These are phyloP conservation scores for Yarrowia galli DNA, from an alignment of 1,139 yeast species.

Conservation along the genomic window DNA sequence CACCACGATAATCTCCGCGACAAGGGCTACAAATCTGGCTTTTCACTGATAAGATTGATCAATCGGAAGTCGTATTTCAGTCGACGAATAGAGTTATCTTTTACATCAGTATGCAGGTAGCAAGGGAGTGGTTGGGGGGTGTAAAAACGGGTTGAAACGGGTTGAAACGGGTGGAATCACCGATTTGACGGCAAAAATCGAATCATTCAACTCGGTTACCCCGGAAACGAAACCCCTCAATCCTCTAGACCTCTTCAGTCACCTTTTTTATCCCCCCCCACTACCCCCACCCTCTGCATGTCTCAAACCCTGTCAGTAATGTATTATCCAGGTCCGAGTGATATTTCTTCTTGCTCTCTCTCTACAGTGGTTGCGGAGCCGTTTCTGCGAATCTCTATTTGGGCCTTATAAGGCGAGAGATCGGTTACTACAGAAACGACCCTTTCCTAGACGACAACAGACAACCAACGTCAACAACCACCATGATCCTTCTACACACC, in stretches of 20 bases:
- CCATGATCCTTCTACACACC: neutral
- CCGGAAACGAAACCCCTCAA: no score
- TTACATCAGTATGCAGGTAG: neutral
- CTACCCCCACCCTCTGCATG: neutral
- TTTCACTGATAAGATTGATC: neutral
- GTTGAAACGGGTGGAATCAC: no score
- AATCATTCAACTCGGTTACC: no score
- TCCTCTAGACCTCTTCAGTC: no score
- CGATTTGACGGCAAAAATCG: no score
- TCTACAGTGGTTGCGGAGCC: neutral
- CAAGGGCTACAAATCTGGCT: neutral
- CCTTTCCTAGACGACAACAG: no score
- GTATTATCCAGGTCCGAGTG: no score
- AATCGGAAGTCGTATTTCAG: neutral
- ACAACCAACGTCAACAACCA: neutral
- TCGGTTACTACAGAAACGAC: no score
- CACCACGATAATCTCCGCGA: neutral
- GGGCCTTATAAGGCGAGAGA: slow-evolving; percentile 8
- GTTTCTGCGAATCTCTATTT: neutral
- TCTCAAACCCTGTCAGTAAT: neutral
- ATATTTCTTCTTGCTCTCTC: neutral
- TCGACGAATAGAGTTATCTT: neutral
- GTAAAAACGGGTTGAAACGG: no score
- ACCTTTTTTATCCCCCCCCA: neutral
- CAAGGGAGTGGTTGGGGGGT: neutral